Base-by-base conservation (phyloP, 1,284 basidiomycete genomes). In the Veloboletus limbatus region DNA sequence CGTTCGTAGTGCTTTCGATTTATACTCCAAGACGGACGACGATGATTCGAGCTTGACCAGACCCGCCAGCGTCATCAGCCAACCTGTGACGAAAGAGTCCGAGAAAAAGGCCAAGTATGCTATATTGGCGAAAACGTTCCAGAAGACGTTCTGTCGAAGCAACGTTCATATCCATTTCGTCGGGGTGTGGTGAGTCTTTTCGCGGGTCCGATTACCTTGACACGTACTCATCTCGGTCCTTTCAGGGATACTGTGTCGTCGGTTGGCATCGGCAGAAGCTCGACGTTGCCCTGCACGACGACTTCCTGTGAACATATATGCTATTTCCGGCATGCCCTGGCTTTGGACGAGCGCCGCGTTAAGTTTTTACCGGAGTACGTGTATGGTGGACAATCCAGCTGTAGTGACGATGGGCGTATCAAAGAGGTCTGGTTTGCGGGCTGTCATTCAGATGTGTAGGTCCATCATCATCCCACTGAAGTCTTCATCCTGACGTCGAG, bases 331-430 rank as follows among this genome's bases (percentile, higher is more conserved):
- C 63, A 68, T 35, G 66, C 63, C 1, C 40, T 67, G n/a, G 66
- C 63, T 4, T 46, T 73, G 28, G 71, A 73, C 40, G 70, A 72
- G 40, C 56, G 69, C 31, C 67, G 71, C 6, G 68, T 69, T 45
- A 72, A 70, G 46, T 73, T 73, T 48, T 55, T 69, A 31, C 69
- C 70, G 0, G 71, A 73, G 47, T 67, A 69, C 38, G 55, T 49
- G 1, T 58, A 57, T 20, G 66, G 66, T 0, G 58, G 66, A 36
- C 51, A 47, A 31, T 58, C 54, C 4, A 18, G 38, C 9, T 2
- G 17, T 4, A 25, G 13, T 1, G 44, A 54, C 9, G 49, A 57
- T 11, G 52, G 36, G 3, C 59, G 39, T 38, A 39, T 67, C 34
- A 67, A 69, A 46, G 68, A 69, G 28, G 66, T 69, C 27, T 68